phyloP scores from a whole-genome alignment of 371 early-diverging fungal genomes.

The Mortierella sp. region DNA sequence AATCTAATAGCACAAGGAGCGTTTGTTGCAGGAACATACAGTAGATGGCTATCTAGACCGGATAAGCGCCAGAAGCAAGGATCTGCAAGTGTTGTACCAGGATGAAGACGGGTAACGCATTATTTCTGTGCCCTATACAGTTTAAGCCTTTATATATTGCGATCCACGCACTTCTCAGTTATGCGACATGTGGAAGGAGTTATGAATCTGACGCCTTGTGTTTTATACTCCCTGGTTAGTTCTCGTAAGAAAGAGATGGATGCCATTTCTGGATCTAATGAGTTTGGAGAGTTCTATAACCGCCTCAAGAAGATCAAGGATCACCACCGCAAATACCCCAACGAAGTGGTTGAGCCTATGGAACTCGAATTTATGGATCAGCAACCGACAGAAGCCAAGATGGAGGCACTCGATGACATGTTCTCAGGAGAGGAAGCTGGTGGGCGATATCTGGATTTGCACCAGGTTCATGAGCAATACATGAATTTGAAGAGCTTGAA shows the following conservation, averaged over 20 bases:
- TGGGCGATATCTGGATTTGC: slow-evolving; percentile 91
- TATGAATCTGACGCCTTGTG: no score
- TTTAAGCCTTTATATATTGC: background rate
- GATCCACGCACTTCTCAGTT: no score
- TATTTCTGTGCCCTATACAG: background rate
- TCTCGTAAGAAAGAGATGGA: slow-evolving; percentile 79
- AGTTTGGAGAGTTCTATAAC: slow-evolving; percentile 90
- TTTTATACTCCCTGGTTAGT: slow-evolving; percentile 43
- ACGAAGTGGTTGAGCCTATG: slow-evolving; percentile 80
- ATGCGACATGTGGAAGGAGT: no score
- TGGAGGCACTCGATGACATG: slow-evolving; percentile 80
- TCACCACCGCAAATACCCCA: slow-evolving; percentile 86
- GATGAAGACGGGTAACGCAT: slow-evolving; percentile 78
- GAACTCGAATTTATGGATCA: slow-evolving; percentile 81
- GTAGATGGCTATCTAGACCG: slow-evolving; percentile 79
- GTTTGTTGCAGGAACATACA: slow-evolving; percentile 85
- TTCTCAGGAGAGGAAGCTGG: slow-evolving; percentile 94
- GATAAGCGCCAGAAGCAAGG: slow-evolving; percentile 74
- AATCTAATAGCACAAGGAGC: slow-evolving; percentile 86
- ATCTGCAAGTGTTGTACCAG: slow-evolving; percentile 71
- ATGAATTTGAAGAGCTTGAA: slow-evolving; percentile 84
- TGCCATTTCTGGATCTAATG: slow-evolving; percentile 75
- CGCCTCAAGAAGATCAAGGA: slow-evolving; percentile 87
- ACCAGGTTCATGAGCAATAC: slow-evolving; percentile 79
- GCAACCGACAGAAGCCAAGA: slow-evolving; percentile 66